Evolutionary conservation across 345 rosid species (phyloP).

Genomic region (Cardamine chenopodiifolia): DNA sequence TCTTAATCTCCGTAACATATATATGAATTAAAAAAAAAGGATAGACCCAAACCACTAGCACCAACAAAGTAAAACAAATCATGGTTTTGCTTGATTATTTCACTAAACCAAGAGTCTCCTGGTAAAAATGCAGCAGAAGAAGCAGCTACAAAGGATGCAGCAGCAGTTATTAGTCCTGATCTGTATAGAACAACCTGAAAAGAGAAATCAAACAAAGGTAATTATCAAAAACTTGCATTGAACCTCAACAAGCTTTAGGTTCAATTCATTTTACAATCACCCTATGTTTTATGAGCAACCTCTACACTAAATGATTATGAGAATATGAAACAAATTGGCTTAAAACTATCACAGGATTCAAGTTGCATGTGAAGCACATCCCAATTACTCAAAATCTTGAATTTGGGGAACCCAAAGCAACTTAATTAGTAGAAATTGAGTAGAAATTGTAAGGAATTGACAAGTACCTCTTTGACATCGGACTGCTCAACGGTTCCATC

Average conservation of each 20-base stretch:
- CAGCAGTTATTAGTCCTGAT: constrained; percentile 79
- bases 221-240: constrained; percentile 9
- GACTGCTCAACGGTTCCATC: constrained; percentile 61
- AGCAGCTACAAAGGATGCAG: constrained; percentile 76
- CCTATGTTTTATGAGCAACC: neutral
- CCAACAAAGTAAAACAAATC: constrained; percentile 68
- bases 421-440: neutral
- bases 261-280: too few species aligned
- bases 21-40: constrained; percentile 82
- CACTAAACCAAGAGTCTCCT: constrained; percentile 48
- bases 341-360: neutral
- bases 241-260: too few species aligned
- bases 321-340: constrained; percentile 13
- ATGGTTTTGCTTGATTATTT: constrained; percentile 60
- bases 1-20: constrained; percentile 88
- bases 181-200: constrained; percentile 83
- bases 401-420: constrained; percentile 2
- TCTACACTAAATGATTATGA: neutral
- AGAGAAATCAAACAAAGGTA: neutral
- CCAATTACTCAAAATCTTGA: neutral
- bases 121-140: constrained; percentile 80
- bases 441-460: neutral
- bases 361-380: constrained; percentile 14
- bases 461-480: constrained; percentile 80
- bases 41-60: constrained; percentile 81